Evolutionary conservation across 2,329 filamentous ascomycete genomes (phyloP).

Genomic region (Colletotrichum sp.): DNA sequence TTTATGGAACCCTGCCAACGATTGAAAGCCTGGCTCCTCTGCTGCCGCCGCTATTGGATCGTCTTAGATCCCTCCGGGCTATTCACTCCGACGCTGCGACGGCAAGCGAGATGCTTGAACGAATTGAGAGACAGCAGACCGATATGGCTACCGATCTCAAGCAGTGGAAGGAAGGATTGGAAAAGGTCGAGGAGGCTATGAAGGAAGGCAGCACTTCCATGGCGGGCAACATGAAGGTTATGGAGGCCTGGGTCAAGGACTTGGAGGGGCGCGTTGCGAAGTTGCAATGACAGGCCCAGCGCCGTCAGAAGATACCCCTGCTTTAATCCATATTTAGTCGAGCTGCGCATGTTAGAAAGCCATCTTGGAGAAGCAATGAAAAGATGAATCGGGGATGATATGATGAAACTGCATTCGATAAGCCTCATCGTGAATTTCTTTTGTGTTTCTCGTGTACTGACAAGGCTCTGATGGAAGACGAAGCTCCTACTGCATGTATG

Average conservation of each 20-base stretch:
- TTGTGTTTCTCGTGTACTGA: not conserved
- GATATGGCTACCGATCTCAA: conserved; percentile 85
- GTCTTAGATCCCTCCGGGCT: conserved; percentile 80
- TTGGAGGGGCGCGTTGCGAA: conserved; percentile 78
- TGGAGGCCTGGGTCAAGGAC: conserved; percentile 88
- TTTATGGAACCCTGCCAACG: conserved; percentile 87
- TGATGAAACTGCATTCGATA: not conserved
- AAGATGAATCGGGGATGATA: not conserved
- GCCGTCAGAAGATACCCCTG: conserved; percentile 39
- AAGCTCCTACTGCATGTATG: not conserved
- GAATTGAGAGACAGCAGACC: conserved; percentile 78
- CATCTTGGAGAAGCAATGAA: not conserved
- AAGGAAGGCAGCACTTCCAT: conserved; percentile 72
- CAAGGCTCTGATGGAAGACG: not conserved
- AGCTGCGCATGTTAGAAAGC: not conserved
- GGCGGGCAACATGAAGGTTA: conserved; percentile 80
- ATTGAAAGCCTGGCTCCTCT: conserved; percentile 87
- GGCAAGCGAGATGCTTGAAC: conserved; percentile 77
- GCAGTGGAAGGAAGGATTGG: conserved; percentile 83
- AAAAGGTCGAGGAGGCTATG: conserved; percentile 79
- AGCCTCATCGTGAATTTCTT: not conserved
- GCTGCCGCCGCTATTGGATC: conserved; percentile 83
- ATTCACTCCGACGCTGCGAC: conserved; percentile 88
- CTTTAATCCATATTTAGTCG: not conserved
- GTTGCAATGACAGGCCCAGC: conserved; percentile 43